These are phyloP conservation scores for Chrysosporium keratinophilum DNA, from an alignment of 2,329 filamentous ascomycete species.

Conservation along the genomic window DNA sequence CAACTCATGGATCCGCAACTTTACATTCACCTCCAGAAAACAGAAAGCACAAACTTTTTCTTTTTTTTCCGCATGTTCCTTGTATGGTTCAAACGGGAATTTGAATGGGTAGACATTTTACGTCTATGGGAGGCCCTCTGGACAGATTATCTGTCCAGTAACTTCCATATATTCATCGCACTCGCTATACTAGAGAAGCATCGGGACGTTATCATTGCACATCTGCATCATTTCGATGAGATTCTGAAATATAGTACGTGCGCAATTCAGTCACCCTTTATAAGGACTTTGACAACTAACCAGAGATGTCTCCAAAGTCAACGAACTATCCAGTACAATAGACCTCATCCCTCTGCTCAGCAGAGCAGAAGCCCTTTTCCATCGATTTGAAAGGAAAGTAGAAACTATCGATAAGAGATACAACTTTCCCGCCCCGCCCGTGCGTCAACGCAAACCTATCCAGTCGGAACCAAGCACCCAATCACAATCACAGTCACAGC, in stretches of 20 bases:
- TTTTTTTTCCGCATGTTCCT: constrained; percentile 99
- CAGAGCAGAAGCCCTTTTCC: constrained; percentile 79
- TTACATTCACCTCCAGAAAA: constrained; percentile 76
- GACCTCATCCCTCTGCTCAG: constrained; percentile 79
- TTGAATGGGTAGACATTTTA: constrained; percentile 76
- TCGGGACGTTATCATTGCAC: constrained; percentile 88
- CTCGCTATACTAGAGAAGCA: constrained; percentile 93
- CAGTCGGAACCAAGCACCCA: not conserved
- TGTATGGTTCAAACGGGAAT: constrained; percentile 98
- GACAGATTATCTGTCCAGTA: constrained; percentile 82
- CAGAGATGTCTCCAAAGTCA: constrained; percentile 49
- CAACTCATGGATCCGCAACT: constrained; percentile 94
- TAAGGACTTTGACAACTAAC: not conserved
- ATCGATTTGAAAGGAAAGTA: constrained; percentile 74
- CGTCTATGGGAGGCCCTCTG: constrained; percentile 86
- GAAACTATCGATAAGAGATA: constrained; percentile 87
- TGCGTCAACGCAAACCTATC: constrained; percentile 14
- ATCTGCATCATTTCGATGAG: constrained; percentile 90
- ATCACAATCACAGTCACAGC: constrained; percentile 2
- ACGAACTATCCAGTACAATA: constrained; percentile 87
- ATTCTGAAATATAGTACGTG: constrained; percentile 83
- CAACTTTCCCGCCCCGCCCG: constrained; percentile 59
- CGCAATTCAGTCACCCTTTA: not conserved
- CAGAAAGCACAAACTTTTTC: constrained; percentile 97
- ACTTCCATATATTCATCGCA: constrained; percentile 90